Conservation (phyloP, 2,329 filamentous ascomycete species). For the Aspergillus brunneoviolaceus region DNA sequence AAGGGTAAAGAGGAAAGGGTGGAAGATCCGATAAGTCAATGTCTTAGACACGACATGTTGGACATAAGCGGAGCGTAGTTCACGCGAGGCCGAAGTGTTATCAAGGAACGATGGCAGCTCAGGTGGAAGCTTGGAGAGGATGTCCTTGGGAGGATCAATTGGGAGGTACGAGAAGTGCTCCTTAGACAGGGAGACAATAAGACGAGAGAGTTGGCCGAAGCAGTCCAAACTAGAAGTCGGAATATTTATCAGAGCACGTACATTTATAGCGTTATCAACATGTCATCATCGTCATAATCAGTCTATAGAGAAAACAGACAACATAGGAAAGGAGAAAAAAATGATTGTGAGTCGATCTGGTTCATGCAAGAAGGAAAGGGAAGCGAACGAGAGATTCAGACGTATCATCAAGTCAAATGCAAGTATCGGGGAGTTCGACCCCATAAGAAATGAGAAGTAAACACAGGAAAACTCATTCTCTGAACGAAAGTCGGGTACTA, state of each 20-base stretch:
- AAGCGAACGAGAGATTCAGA: slow-evolving; percentile 3
- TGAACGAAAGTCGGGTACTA: slow-evolving; percentile 17
- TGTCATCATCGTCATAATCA: slow-evolving; percentile 25
- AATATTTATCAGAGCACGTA: slow-evolving; percentile 44
- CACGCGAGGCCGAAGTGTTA: slow-evolving; percentile 52
- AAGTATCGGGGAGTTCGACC: slow-evolving; percentile 14
- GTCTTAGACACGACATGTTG: slow-evolving; percentile 57
- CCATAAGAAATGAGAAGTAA: slow-evolving; percentile 16
- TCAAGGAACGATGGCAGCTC: slow-evolving; percentile 56
- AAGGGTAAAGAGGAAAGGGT: slow-evolving; percentile 58
- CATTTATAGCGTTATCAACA: slow-evolving; percentile 39
- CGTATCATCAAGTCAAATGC: slow-evolving; percentile 2
- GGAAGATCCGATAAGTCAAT: slow-evolving; percentile 57
- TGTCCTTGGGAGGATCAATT: slow-evolving; percentile 51
- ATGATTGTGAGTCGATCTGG: slow-evolving; percentile 11
- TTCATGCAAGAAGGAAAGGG: slow-evolving; percentile 11
- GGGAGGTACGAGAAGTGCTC: slow-evolving; percentile 55
- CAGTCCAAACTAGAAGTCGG: slow-evolving; percentile 49
- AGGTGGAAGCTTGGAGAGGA: slow-evolving; percentile 52
- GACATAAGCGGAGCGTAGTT: slow-evolving; percentile 55
- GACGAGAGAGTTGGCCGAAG: slow-evolving; percentile 52
- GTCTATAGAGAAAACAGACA: slow-evolving; percentile 22
- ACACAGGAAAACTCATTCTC: slow-evolving; percentile 9
- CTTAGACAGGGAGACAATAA: slow-evolving; percentile 53
- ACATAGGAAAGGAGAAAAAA: slow-evolving; percentile 20